A percentile compares a stretch with the other conserved stretches of the same genome.
phyloP scores from a whole-genome alignment of 176 grass and related monocot species.

The Eleusine indica region DNA sequence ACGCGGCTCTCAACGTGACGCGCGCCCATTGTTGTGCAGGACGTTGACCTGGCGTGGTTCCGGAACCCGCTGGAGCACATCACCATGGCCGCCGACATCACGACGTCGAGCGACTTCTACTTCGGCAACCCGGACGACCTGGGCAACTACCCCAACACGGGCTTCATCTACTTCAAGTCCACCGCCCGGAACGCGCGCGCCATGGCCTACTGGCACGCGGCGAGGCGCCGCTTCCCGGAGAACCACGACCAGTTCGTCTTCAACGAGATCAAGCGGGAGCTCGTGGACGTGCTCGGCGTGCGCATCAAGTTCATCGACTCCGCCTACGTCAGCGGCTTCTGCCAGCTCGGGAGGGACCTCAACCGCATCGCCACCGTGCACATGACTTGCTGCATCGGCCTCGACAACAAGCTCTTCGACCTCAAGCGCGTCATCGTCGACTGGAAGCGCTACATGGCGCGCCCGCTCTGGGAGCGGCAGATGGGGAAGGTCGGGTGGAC shows the following conservation, averaged over 20 bases:
- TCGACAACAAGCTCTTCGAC: slow-evolving; percentile 68
- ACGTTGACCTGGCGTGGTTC: slow-evolving; percentile 74
- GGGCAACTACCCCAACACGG: slow-evolving; percentile 79
- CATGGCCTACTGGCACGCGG: slow-evolving; percentile 82
- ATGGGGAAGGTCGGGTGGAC: slow-evolving; percentile 59
- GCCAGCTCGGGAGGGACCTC: slow-evolving; percentile 70
- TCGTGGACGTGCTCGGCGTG: slow-evolving; percentile 49
- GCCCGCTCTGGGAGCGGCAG: slow-evolving; percentile 55
- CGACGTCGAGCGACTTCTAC: slow-evolving; percentile 85
- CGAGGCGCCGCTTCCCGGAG: slow-evolving; percentile 51
- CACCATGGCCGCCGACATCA: slow-evolving; percentile 64
- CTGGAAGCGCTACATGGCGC: slow-evolving; percentile 65
- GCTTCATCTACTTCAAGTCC: slow-evolving; percentile 90
- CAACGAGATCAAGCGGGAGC: slow-evolving; percentile 77
- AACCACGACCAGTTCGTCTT: slow-evolving; percentile 85
- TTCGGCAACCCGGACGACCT: slow-evolving; percentile 72
- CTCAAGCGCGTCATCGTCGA: slow-evolving; percentile 51
- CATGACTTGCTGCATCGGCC: slow-evolving; percentile 79
- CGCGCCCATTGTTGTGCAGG: slow-evolving; percentile 31
- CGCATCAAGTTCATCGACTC: slow-evolving; percentile 76
- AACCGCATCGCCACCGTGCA: slow-evolving; percentile 77
- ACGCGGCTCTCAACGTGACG: neutral
- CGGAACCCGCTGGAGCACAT: slow-evolving; percentile 78
- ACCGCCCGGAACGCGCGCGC: slow-evolving; percentile 52
- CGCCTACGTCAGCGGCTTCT: slow-evolving; percentile 60